Base-by-base conservation (phyloP, 371 early-diverging fungal species). In the Gilbertella persicaria region DNA sequence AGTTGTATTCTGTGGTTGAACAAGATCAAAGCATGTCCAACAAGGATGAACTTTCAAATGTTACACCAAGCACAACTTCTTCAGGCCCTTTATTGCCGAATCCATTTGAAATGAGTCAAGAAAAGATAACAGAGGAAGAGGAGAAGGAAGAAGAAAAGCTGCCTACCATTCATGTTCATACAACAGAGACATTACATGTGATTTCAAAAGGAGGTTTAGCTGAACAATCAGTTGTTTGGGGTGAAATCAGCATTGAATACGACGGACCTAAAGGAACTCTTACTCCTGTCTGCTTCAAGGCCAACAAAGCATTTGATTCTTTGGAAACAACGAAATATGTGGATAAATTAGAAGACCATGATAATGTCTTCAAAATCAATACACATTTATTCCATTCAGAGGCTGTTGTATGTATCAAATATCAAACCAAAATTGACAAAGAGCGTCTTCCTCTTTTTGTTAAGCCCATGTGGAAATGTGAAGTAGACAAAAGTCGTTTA, bases 391-490 rank as follows among this genome's bases (percentile, higher is more conserved):
- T 64, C 20, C 25, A 58, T 1, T 52, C 67, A 16, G 43, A 59
- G n/a, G 13, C 33, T 2, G 26, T 17, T 7, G 20, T 53, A 3
- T 72, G 75, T 39, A 45, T 80, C 17, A 83, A 78, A 55, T 81
- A 83, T 35, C 75, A 76, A 41, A 58, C 64, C 38, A 64, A 58
- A 33, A 45, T 60, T 2, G 70, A 71, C 10, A 52, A 64, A 1
- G 56, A 61, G 45, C 50, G 17, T 12, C 14, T 52, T 19, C 77
- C 80, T 4, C 49, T 80, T 29, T 46, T 72, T 24, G 56, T 79
- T 12, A 75, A 74, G 14, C 80, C 82, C 2, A 71, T 80, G 41
- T 84, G 84, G 84, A 84, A 80, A 55, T 78, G 78, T 24, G 82
- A 84, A 24, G 53, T 66, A 2, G 69, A 77, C 12, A 77, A 81